These are phyloP conservation scores for Aspergillus asperescens DNA, from an alignment of 495 filamentous ascomycete species.

Conservation along the genomic window DNA sequence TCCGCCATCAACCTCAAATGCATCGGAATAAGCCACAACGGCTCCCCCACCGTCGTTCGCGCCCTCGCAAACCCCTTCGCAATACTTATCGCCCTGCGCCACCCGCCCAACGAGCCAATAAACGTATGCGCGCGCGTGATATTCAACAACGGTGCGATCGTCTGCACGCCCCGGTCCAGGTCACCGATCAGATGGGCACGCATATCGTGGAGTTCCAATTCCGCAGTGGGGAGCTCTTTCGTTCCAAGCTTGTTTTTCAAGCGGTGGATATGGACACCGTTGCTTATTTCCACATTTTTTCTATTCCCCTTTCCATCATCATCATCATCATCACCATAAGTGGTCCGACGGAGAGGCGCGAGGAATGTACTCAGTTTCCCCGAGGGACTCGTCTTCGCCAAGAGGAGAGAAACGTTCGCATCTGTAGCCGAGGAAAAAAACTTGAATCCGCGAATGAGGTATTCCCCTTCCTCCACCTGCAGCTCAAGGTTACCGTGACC, in stretches of 20 bases:
- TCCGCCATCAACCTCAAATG: constrained; percentile 59
- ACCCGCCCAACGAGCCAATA: constrained; percentile 50
- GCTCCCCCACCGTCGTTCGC: constrained; percentile 46
- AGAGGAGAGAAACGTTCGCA: constrained; percentile 61
- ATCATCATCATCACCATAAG: constrained; percentile 15
- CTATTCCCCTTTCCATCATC: no score
- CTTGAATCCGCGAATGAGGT: constrained; percentile 61
- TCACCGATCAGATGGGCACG: constrained; percentile 61
- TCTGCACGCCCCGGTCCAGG: constrained; percentile 58
- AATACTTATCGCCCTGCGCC: constrained; percentile 57
- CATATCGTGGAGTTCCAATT: constrained; percentile 56
- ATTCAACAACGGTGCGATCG: constrained; percentile 62
- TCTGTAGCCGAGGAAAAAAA: constrained; percentile 76
- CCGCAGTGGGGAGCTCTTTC: constrained; percentile 62
- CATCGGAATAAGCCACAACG: constrained; percentile 50
- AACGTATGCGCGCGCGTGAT: constrained; percentile 64
- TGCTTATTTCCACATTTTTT: constrained; percentile 34
- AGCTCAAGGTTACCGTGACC: no score
- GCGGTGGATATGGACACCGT: constrained; percentile 62
- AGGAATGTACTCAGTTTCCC: constrained; percentile 60
- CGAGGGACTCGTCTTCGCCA: constrained; percentile 52
- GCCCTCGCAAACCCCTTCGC: constrained; percentile 54
- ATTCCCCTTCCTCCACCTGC: constrained; percentile 26
- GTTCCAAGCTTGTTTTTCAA: constrained; percentile 70
- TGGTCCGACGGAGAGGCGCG: constrained; percentile 54